These are phyloP conservation scores for Metschnikowia santaceciliae DNA, from an alignment of 805 yeast species.

Conservation along the genomic window DNA sequence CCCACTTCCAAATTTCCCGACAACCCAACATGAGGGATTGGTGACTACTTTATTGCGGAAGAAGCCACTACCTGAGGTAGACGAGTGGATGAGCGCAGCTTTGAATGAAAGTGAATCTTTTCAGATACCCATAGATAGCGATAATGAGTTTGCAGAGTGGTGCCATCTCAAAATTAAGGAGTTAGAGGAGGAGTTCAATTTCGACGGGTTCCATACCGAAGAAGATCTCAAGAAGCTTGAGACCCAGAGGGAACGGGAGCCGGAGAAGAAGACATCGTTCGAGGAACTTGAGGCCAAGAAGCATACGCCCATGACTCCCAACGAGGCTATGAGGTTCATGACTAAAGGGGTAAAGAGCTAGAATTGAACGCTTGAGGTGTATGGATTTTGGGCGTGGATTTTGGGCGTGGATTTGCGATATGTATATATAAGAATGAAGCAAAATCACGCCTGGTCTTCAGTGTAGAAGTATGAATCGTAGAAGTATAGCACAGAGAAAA, in stretches of 20 bases:
- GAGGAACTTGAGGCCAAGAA: slow-evolving; percentile 20
- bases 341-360: slow-evolving; percentile 26
- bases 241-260: slow-evolving; percentile 31
- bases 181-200: slow-evolving; percentile 52
- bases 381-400: neutral
- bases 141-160: slow-evolving; percentile 69
- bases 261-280: slow-evolving; percentile 18
- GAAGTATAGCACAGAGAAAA: slow-evolving; percentile 78
- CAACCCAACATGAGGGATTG: slow-evolving; percentile 77
- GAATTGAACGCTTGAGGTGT: too few species aligned
- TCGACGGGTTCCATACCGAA: slow-evolving; percentile 57
- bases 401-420: neutral
- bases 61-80: slow-evolving; percentile 86
- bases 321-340: slow-evolving; percentile 38
- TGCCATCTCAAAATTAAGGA: slow-evolving; percentile 54
- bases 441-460: slow-evolving; percentile 1
- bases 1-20: slow-evolving; percentile 82
- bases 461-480: slow-evolving; percentile 43
- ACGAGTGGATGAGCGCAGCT: slow-evolving; percentile 64
- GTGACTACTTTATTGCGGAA: slow-evolving; percentile 82
- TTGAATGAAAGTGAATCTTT: slow-evolving; percentile 17
- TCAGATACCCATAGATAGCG: slow-evolving; percentile 31
- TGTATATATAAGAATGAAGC: neutral
- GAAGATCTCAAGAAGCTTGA: slow-evolving; percentile 39
- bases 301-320: slow-evolving; percentile 29